These are phyloP conservation scores for Stylonectria norvegica DNA, from an alignment of 2,329 filamentous ascomycete genomes.

Conservation along the genomic window DNA sequence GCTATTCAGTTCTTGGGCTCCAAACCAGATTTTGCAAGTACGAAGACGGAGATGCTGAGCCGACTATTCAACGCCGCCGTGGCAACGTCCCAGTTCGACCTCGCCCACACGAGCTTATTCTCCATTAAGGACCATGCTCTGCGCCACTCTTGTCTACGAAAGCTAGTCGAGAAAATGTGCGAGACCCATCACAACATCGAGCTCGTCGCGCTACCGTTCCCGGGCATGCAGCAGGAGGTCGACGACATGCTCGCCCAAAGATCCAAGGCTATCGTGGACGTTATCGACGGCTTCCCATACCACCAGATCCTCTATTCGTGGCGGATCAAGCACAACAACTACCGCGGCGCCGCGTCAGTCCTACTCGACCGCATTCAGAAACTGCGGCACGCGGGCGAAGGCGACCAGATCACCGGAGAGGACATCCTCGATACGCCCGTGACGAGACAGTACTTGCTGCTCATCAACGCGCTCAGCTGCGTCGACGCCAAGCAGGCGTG, in stretches of 20 bases:
- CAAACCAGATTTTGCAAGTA: conserved; percentile 33
- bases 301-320: conserved; percentile 90
- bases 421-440: conserved; percentile 62
- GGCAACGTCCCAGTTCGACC: conserved; percentile 73
- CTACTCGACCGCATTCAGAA: conserved; percentile 62
- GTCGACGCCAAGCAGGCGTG: conserved; percentile 79
- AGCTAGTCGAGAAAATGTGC: conserved; percentile 67
- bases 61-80: conserved; percentile 81
- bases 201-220: conserved; percentile 74
- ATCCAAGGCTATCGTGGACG: conserved; percentile 65
- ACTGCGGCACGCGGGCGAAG: conserved; percentile 56
- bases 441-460: conserved; percentile 75
- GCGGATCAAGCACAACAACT: conserved; percentile 79
- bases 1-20: conserved; percentile 61
- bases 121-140: conserved; percentile 69
- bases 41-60: conserved; percentile 70
- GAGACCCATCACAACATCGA: conserved; percentile 62
- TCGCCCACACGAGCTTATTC: conserved; percentile 76
- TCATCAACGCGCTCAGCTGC: conserved; percentile 90
- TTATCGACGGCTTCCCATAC: conserved; percentile 69
- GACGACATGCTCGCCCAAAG: conserved; percentile 73
- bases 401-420: conserved; percentile 51
- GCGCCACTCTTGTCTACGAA: conserved; percentile 67
- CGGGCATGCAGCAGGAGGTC: conserved; percentile 71
- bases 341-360: conserved; percentile 70